Base-by-base conservation (phyloP, 805 yeast genomes). In the Komagataella kurtzmanii region DNA sequence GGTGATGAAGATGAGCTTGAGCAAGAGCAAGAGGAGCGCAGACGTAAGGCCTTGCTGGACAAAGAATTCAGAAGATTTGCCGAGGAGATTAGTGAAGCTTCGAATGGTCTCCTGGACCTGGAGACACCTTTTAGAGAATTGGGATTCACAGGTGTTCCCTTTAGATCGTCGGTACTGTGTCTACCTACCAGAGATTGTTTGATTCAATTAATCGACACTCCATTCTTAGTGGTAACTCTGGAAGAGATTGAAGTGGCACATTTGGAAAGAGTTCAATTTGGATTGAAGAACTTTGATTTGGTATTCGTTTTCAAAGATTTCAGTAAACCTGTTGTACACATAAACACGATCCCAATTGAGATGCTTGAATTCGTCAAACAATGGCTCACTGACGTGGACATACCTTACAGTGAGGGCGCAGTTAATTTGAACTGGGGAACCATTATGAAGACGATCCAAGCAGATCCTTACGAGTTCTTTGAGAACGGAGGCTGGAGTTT, bases 1-100 rank as follows among this genome's bases (percentile, higher is more conserved):
- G 99, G 99, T 48, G 99, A 93, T 65, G 99, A 93, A 67, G 99
- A 93, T 67, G 99, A 93, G 70, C 74, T 93, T 57, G 98, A 93
- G 68, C 97, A 91, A 68, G 99, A 93, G 71, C 97, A 91, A 69
- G 98, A 93, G 67, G 99, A 93, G 70, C 83, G 97, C 71, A 78
- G 91, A 67, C 79, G 97, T 69, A 86, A 95, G 61, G 85, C 87
- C 21, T 79, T 88, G 44, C 77, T 93, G 61, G 97, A 93, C 69
- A 88, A 85, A 66, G 98, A 93, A 68, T 93, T 90, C 70, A 83
- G 81, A 67, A 74, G 76, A 48, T 93, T 89, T 70, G 91, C 91
- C 17, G 97, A 93, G 68, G 79, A 83, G 55, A 90, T 93, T 57
- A 83, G 96, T 12, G 97, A 88, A 56, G 85, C 93, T 0, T 82